phyloP scores from a whole-genome alignment of 1,139 yeast genomes.

The Kodamaea fungicola region DNA sequence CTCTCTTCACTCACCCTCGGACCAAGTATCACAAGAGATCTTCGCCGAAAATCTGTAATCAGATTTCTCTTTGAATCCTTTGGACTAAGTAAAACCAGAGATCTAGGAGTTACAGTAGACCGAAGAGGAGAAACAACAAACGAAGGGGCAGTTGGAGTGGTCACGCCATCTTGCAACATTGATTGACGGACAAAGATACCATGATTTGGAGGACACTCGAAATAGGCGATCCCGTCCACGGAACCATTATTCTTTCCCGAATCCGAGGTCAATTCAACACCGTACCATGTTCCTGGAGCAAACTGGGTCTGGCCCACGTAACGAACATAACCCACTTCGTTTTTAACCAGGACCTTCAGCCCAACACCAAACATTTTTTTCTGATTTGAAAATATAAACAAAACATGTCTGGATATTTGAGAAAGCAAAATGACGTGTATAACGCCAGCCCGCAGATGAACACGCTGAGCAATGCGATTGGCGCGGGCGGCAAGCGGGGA shows the following conservation, averaged over 20 bases:
- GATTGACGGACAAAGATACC: constrained; percentile 62
- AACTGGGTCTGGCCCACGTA: constrained; percentile 54
- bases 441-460: constrained; percentile 8
- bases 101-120: neutral
- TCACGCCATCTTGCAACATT: constrained; percentile 4
- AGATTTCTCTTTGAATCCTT: too few species aligned
- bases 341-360: constrained; percentile 39
- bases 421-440: constrained; percentile 7
- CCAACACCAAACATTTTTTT: constrained; percentile 26
- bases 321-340: constrained; percentile 42
- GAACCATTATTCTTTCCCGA: constrained; percentile 80
- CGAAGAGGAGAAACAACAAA: constrained; percentile 1
- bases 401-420: constrained; percentile 8
- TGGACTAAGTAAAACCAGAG: too few species aligned
- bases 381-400: neutral
- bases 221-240: constrained; percentile 62
- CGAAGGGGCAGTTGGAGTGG: constrained; percentile 1
- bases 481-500: constrained; percentile 3
- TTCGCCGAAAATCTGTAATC: too few species aligned
- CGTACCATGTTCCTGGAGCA: constrained; percentile 73
- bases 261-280: constrained; percentile 63
- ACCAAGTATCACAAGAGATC: too few species aligned
- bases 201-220: constrained; percentile 45
- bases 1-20: too few species aligned
- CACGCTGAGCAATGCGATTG: constrained; percentile 4